Base-by-base conservation (phyloP, 2,329 filamentous ascomycete species). In the Lecanicillium sp. region DNA sequence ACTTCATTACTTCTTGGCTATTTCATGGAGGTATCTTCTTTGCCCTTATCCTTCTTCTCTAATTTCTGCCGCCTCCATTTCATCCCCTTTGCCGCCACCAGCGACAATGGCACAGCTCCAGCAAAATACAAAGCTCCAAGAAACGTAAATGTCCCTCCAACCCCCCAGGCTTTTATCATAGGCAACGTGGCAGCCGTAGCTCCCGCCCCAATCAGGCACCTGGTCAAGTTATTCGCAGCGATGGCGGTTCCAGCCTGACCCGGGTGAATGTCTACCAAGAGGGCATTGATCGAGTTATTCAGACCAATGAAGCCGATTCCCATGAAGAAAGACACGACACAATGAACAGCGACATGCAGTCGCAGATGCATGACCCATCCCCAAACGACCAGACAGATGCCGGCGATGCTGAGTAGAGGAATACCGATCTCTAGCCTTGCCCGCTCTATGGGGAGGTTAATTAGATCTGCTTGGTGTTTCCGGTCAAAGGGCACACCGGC, bases 211-310 rank as follows among this genome's bases (percentile, higher is more conserved):
- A 79, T 49, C 3, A 73, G 51, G 40, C 75, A 80, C 5, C 75
- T 53, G 1, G 68, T 64, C 12, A 80, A 48, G 43, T 79, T 79
- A 43, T 72, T 75, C 0, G 71, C 66, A 1, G 74, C 74, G 1
- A 71, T 71, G 0, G 73, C 74, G 0, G 71, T 69, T 0, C 70
- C 71, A 0, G 73, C 67, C 14, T 62, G 63, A 0, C 60, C 60
- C 0, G 71, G 73, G 41, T 75, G 68, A 7, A 79, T 60, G 45
- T 80, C 76, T 4, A 78, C 63, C 3, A 79, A 59, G 33, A 80
- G 53, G 0, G 69, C 64, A 37, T 63, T 75, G 27, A 65, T 57
- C 3, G 68, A 60, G 41, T 75, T 76, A 51, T 69, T 76, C 28
- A 70, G 69, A 0, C 72, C 72, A 4, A 73, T 72, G 39, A 75